Base-by-base conservation (phyloP, 2,329 filamentous ascomycete genomes). In the Trichoderma semiorbis region DNA sequence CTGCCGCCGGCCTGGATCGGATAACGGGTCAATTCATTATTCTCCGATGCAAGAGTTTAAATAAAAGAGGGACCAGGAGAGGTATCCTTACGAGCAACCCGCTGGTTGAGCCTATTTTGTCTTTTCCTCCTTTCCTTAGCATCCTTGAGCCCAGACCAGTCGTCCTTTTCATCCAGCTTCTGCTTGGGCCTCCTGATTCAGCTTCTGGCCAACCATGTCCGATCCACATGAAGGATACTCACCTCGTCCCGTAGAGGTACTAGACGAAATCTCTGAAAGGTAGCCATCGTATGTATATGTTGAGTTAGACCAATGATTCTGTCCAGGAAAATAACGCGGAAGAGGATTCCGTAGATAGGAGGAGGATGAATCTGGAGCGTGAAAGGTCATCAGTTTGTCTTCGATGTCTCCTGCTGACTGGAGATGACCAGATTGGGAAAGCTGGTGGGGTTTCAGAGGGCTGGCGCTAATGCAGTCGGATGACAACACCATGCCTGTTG, bases 81-180 rank as follows among this genome's bases (percentile, higher is more conserved):
- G 43, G 21, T 3, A 21, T 24, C 24, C 74, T 61, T 57, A 75
- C 74, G 70, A 21, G 74, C 72, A 8, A 72, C 73, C 57, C 74
- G 72, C 62, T 75, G 72, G 10, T 75, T 75, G 53, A 75, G 36
- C 53, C 74, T 73, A 30, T 75, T 75, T 36, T 75, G 74, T 34
- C 74, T 66, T 65, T 73, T 75, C 28, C 74, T 73, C 30, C 74
- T 73, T 39, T 75, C 74, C 62, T 71, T 74, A 0, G 73, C 66
- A 69, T 75, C 73, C 10, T 66, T 67, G 7, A 75, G 55, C 16
- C 74, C 74, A 0, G 67, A 72, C 74, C 74, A 75, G 50, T 75
- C 74, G 61, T 75, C 74, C 3, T 61, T 61, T 61, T 74, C 72
- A 7, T 65, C 63, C 10, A 58, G 50, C 26, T 71, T 60, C 69